Conservation (phyloP, 768 basidiomycete genomes). For the Podaxis carcinomalis region DNA sequence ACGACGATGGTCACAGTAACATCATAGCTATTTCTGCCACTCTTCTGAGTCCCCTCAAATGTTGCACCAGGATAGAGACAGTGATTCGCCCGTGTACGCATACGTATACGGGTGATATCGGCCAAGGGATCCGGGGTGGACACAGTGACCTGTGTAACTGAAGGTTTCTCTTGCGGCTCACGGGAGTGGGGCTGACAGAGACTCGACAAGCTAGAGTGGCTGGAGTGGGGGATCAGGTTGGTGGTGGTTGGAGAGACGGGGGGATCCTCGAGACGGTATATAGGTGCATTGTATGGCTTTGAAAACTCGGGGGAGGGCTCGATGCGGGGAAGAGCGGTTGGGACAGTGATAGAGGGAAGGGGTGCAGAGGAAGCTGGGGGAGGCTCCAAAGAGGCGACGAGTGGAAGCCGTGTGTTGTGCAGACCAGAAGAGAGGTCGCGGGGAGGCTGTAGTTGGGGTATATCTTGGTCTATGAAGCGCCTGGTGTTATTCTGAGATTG, state of each 20-base stretch:
- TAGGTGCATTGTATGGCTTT: conserved; percentile 4
- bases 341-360: background rate
- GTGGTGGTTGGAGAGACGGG: conserved; percentile 1
- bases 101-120: conserved; percentile 76
- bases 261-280: conserved; percentile 10
- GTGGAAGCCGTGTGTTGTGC: conserved; percentile 28
- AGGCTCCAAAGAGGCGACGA: background rate
- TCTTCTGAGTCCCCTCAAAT: conserved; percentile 91
- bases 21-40: conserved; percentile 90
- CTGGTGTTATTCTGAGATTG: conserved; percentile 5
- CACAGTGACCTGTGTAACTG: conserved; percentile 3
- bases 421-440: conserved; percentile 21
- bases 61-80: conserved; percentile 85
- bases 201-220: conserved; percentile 7
- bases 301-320: background rate
- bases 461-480: conserved; percentile 16
- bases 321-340: conserved; percentile 1
- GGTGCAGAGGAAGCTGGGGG: background rate
- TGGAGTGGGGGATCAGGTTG: conserved; percentile 9
- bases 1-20: conserved; percentile 91
- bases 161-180: conserved; percentile 2
- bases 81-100: conserved; percentile 67
- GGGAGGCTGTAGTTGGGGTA: conserved; percentile 17
- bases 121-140: conserved; percentile 47
- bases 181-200: conserved; percentile 13